Evolutionary conservation across 1,284 basidiomycete genomes (phyloP).

Genomic region (Amylostereum areolatum): DNA sequence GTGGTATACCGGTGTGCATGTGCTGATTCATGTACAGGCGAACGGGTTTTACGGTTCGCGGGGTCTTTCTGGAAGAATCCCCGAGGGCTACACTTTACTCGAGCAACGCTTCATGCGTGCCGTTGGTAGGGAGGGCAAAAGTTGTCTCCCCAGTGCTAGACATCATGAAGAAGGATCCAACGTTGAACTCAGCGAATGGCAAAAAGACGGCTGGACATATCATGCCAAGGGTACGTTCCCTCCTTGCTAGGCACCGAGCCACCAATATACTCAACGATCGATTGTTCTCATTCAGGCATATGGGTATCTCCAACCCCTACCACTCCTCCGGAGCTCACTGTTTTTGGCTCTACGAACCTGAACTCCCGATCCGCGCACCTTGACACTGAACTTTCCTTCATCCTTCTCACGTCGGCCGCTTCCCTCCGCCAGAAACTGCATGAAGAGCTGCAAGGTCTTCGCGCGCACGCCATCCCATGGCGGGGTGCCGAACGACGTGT

Average conservation of each 20-base stretch:
- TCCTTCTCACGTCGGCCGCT: slow-evolving; percentile 66
- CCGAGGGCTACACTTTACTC: slow-evolving; percentile 89
- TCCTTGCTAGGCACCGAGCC: too few species aligned
- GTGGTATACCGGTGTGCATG: slow-evolving; percentile 1
- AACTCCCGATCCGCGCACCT: slow-evolving; percentile 88
- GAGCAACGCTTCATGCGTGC: slow-evolving; percentile 82
- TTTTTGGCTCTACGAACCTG: slow-evolving; percentile 95
- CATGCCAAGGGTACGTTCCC: slow-evolving; percentile 82
- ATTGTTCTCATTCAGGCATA: slow-evolving; percentile 48
- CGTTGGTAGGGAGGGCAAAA: slow-evolving; percentile 44
- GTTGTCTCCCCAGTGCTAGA: slow-evolving; percentile 31
- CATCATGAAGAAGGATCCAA: slow-evolving; percentile 26
- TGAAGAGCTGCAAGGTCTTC: slow-evolving; percentile 41
- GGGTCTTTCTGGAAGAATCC: slow-evolving; percentile 89
- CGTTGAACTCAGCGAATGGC: slow-evolving; percentile 84
- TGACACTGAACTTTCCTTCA: slow-evolving; percentile 90
- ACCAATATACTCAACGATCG: not conserved
- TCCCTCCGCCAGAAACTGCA: slow-evolving; percentile 33
- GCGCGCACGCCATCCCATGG: slow-evolving; percentile 46
- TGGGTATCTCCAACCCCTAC: slow-evolving; percentile 68
- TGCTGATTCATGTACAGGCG: slow-evolving; percentile 43
- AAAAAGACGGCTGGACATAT: slow-evolving; percentile 92
- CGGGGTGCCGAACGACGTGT: slow-evolving; percentile 62
- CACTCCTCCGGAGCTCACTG: slow-evolving; percentile 64
- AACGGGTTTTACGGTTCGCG: slow-evolving; percentile 93